These are phyloP conservation scores for Alloteropsis angusta DNA, from an alignment of 202 grass and related monocot genomes.

Conservation along the genomic window DNA sequence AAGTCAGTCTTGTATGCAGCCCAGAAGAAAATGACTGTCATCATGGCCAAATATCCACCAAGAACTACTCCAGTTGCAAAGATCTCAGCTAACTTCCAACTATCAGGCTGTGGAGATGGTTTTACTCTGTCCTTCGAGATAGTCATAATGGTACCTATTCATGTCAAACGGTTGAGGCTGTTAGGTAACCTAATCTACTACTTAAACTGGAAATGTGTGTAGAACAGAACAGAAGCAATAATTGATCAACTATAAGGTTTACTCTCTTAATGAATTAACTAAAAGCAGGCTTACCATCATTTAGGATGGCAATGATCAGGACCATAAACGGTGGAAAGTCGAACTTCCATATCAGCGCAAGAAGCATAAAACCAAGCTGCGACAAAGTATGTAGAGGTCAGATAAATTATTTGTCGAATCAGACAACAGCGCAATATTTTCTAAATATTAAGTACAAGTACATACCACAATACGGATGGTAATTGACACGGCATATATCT, in stretches of 20 bases:
- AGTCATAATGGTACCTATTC: slow-evolving; percentile 87
- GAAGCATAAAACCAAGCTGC: slow-evolving; percentile 98
- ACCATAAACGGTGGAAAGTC: slow-evolving; percentile 99
- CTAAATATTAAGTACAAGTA: background rate
- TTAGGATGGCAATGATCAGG: slow-evolving; percentile 91
- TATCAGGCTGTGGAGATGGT: slow-evolving; percentile 74
- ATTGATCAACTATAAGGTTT: slow-evolving; percentile 12
- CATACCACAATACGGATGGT: slow-evolving; percentile 99
- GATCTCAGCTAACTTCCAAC: slow-evolving; percentile 91
- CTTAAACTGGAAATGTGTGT: background rate
- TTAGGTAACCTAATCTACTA: background rate
- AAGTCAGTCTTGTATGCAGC: slow-evolving; percentile 80
- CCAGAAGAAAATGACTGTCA: slow-evolving; percentile 99
- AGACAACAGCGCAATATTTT: background rate
- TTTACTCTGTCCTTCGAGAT: slow-evolving; percentile 95
- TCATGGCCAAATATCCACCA: slow-evolving; percentile 75
- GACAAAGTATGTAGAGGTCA: slow-evolving; percentile 1
- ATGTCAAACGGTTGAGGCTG: background rate
- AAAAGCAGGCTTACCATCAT: slow-evolving; percentile 57
- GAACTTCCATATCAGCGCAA: slow-evolving; percentile 87
- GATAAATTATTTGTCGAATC: background rate
- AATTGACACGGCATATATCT: slow-evolving; percentile 99
- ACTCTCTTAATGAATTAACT: slow-evolving; percentile 4
- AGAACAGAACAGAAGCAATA: background rate
- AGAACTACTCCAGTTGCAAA: slow-evolving; percentile 80